These are phyloP conservation scores for Malus hybrid DNA, from an alignment of 331 rosid genomes.

Conservation along the genomic window DNA sequence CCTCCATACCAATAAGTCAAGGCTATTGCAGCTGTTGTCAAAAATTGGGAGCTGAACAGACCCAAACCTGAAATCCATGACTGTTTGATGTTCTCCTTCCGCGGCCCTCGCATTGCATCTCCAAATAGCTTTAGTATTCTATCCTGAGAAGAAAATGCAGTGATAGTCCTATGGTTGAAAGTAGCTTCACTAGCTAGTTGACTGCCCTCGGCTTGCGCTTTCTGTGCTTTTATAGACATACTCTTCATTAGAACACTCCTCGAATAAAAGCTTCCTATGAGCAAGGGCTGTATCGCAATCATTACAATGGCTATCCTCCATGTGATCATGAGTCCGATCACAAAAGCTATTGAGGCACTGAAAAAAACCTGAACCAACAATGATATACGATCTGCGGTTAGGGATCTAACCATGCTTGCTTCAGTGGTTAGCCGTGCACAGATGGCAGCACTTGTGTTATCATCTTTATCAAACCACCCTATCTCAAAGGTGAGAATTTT, in stretches of 20 bases:
- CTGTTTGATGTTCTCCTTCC: conserved; percentile 51
- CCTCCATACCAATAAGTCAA: conserved; percentile 83
- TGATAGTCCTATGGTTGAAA: conserved; percentile 57
- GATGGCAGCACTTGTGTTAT: conserved; percentile 63
- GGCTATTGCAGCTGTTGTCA: conserved; percentile 51
- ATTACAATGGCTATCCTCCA: conserved; percentile 73
- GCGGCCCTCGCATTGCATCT: conserved; percentile 49
- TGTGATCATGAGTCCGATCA: conserved; percentile 37
- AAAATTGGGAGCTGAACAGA: conserved; percentile 52
- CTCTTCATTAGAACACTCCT: conserved; percentile 54
- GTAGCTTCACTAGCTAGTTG: conserved; percentile 82
- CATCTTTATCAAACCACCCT: conserved; percentile 70
- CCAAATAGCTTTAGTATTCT: conserved; percentile 44
- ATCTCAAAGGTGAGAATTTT: conserved; percentile 61
- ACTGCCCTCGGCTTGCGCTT: conserved; percentile 54
- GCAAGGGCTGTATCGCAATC: conserved; percentile 69
- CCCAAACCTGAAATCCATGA: conserved; percentile 67
- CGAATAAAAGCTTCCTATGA: conserved; percentile 55
- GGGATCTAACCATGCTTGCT: conserved; percentile 57
- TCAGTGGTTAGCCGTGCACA: conserved; percentile 57
- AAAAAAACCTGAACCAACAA: conserved; percentile 51
- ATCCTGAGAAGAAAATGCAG: conserved; percentile 69
- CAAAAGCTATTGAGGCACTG: conserved; percentile 46
- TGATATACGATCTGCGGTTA: conserved; percentile 64
- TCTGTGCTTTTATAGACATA: conserved; percentile 49